These are phyloP conservation scores for Sistotremastrum niveocremeum DNA, from an alignment of 768 basidiomycete species.

Conservation along the genomic window DNA sequence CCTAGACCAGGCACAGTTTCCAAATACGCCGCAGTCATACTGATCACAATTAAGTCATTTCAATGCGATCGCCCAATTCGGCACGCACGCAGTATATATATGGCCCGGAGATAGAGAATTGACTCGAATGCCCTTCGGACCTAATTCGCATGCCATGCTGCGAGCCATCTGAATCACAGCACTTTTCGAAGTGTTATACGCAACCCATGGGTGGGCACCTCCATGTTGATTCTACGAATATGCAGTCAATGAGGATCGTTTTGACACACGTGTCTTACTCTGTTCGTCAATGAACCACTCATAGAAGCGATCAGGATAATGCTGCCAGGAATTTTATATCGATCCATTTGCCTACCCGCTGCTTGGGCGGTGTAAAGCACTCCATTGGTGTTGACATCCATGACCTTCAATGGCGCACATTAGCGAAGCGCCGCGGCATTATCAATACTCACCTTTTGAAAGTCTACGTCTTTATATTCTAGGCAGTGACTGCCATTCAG, in stretches of 20 bases:
- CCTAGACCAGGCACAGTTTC: conserved; percentile 49
- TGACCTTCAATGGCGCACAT: conserved; percentile 28
- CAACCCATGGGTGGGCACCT: conserved; percentile 45
- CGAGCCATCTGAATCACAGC: conserved; percentile 71
- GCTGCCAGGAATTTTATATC: conserved; percentile 32
- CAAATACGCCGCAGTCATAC: conserved; percentile 65
- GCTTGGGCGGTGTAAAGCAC: conserved; percentile 51
- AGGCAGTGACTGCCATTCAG: conserved; percentile 46
- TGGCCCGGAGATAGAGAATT: conserved; percentile 68
- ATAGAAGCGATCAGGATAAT: conserved; percentile 50
- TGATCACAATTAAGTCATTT: conserved; percentile 13
- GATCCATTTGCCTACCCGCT: conserved; percentile 43
- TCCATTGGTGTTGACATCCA: conserved; percentile 52
- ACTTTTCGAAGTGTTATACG: conserved; percentile 67
- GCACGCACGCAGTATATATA: conserved; percentile 50
- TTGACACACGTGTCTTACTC: conserved; percentile 22
- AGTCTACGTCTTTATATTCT: conserved; percentile 51
- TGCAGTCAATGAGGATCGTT: neutral
- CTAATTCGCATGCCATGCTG: conserved; percentile 74
- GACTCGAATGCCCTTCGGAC: conserved; percentile 49
- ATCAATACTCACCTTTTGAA: conserved; percentile 34
- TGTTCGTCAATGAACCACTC: conserved; percentile 59
- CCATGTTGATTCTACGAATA: conserved; percentile 26
- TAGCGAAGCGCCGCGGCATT: neutral
- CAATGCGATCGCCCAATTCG: conserved; percentile 4